phyloP scores from a whole-genome alignment of 106 monocot genomes.

The Allium fistulosum region DNA sequence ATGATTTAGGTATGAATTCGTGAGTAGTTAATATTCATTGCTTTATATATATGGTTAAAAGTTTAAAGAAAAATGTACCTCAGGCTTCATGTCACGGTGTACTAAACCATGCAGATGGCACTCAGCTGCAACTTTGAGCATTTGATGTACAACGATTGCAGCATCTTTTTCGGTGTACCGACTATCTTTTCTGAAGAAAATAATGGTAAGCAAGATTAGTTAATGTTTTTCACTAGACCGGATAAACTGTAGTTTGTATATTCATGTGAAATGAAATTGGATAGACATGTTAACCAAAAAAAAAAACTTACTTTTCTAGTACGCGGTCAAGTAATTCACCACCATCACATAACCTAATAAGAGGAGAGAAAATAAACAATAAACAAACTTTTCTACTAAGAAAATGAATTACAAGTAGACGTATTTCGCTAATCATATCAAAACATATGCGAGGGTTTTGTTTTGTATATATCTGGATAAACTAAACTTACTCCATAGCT shows the following conservation, averaged over 20 bases:
- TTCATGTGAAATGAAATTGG: no score
- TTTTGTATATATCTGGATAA: not conserved
- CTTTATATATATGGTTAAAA: not conserved
- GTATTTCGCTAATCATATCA: no score
- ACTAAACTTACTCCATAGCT: constrained; percentile 88
- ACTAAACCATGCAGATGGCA: constrained; percentile 95
- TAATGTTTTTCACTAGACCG: not conserved
- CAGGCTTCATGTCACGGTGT: constrained; percentile 96
- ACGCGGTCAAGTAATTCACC: constrained; percentile 91
- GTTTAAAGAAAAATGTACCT: constrained; percentile 34
- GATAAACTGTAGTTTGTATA: no score
- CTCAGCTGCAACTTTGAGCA: constrained; percentile 94
- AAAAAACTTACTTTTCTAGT: constrained; percentile 73
- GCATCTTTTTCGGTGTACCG: constrained; percentile 96
- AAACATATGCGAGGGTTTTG: no score
- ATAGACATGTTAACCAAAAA: no score
- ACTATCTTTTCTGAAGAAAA: constrained; percentile 68
- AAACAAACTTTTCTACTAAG: not conserved
- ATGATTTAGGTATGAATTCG: not conserved
- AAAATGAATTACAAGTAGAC: no score
- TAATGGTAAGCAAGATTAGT: constrained; percentile 7
- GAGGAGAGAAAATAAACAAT: not conserved
- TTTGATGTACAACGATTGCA: constrained; percentile 77
- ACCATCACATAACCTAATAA: constrained; percentile 83
- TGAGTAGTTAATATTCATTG: not conserved